A percentile compares a stretch with the other conserved stretches of the same genome.
Evolutionary conservation across 495 filamentous ascomycete species (phyloP).

Genomic region (Physcia stellaris): DNA sequence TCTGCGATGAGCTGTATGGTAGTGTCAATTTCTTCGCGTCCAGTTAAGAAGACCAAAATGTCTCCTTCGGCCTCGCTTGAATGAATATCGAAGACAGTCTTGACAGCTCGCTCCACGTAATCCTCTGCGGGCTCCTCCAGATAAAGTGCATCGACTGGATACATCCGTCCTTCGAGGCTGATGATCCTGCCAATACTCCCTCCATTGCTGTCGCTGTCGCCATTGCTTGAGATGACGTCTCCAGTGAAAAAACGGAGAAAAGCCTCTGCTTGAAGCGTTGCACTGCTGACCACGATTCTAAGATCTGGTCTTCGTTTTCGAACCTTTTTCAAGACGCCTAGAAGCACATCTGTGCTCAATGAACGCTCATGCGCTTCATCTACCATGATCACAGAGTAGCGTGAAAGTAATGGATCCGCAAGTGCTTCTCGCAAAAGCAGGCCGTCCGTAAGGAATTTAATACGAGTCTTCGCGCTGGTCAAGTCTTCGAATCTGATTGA

Average conservation of each 20-base stretch:
- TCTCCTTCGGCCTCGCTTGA: conserved; percentile 74
- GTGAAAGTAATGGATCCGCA: conserved; percentile 79
- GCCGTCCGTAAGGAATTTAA: conserved; percentile 96
- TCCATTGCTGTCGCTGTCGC: conserved; percentile 7
- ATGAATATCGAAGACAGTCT: conserved; percentile 90
- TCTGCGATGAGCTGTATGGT: conserved; percentile 68
- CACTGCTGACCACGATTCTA: conserved; percentile 84
- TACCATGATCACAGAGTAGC: conserved; percentile 96
- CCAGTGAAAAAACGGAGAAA: conserved; percentile 69
- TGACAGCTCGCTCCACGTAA: conserved; percentile 75
- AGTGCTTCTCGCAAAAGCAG: conserved; percentile 87
- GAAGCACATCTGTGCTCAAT: conserved; percentile 82
- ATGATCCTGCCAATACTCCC: conserved; percentile 57
- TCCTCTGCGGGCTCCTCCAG: conserved; percentile 69
- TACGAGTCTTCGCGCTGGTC: conserved; percentile 73
- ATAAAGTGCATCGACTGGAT: conserved; percentile 82
- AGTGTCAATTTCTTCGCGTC: conserved; percentile 84
- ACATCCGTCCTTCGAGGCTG: conserved; percentile 80
- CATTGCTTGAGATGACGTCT: conserved; percentile 15
- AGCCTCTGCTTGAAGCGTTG: conserved; percentile 82
- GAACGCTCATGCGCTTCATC: conserved; percentile 97
- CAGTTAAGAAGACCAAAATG: conserved; percentile 84
- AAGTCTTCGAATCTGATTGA: conserved; percentile 90
- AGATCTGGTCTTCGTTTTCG: conserved; percentile 67
- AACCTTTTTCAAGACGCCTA: conserved; percentile 94